These are phyloP conservation scores for bread wheat (Triticum aestivum) DNA, from an alignment of 176 grass and related monocot species.

Conservation along the genomic window DNA sequence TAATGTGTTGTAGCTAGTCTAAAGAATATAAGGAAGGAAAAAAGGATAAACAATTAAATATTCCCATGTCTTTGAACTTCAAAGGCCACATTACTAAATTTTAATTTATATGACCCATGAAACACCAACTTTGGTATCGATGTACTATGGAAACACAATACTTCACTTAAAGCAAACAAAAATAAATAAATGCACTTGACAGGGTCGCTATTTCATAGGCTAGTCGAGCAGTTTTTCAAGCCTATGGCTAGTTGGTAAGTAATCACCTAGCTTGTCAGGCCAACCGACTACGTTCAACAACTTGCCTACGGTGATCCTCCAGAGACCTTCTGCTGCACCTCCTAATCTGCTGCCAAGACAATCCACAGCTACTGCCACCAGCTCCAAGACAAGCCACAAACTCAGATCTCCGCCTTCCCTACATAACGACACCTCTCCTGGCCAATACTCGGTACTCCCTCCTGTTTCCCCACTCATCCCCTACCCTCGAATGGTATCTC, in stretches of 20 bases:
- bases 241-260: background rate
- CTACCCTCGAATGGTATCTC: background rate
- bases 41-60: conserved; percentile 1
- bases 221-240: background rate
- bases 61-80: background rate
- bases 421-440: background rate
- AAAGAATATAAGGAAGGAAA: background rate
- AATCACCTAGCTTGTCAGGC: background rate
- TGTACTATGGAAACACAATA: background rate
- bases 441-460: background rate
- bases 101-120: background rate
- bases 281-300: background rate
- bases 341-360: background rate
- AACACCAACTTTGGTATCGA: background rate
- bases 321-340: background rate
- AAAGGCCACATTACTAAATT: background rate
- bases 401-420: background rate
- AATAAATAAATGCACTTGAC: background rate
- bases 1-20: conserved; percentile 3
- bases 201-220: background rate
- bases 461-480: background rate
- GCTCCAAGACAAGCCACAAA: background rate
- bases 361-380: background rate
- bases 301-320: background rate
- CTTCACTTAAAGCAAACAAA: background rate